Conservation (phyloP, 169 alveolate species). For the Condylostoma magnum region DNA sequence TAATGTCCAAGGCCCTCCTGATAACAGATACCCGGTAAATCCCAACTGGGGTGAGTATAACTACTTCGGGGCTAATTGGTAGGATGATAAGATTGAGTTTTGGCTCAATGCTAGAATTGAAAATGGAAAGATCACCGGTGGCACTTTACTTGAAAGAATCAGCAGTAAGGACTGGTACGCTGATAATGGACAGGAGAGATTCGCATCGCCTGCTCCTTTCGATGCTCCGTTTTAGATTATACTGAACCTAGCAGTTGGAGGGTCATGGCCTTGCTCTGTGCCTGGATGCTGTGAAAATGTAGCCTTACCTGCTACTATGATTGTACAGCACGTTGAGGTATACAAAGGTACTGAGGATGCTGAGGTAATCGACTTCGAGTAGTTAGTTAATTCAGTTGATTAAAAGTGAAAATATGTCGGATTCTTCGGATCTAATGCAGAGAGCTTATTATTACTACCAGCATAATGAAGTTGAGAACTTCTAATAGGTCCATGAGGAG, state of each 20-base stretch:
- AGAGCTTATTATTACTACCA: too few species aligned
- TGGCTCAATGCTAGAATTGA: slow-evolving; percentile 21
- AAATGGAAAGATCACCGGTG: not conserved
- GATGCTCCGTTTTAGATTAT: slow-evolving; percentile 5
- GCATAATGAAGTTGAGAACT: too few species aligned
- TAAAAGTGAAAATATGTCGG: too few species aligned
- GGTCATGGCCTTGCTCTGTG: slow-evolving; percentile 31
- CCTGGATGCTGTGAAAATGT: slow-evolving; percentile 14
- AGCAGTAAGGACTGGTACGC: slow-evolving; percentile 11
- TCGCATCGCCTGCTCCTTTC: slow-evolving; percentile 17
- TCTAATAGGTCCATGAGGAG: too few species aligned
- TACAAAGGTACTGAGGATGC: not conserved
- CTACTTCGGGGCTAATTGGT: slow-evolving; percentile 29
- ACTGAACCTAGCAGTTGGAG: slow-evolving; percentile 30
- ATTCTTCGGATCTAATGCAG: too few species aligned
- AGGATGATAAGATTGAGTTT: slow-evolving; percentile 5
- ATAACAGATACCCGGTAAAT: slow-evolving; percentile 10
- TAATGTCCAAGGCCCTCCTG: not conserved
- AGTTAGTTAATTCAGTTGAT: too few species aligned
- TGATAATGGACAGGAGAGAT: not conserved
- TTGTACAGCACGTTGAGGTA: slow-evolving; percentile 5
- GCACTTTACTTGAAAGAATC: not conserved
- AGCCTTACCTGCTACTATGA: slow-evolving; percentile 5
- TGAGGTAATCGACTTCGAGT: too few species aligned
- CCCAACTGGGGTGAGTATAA: slow-evolving; percentile 13